A percentile compares a stretch with the other conserved stretches of the same genome.
These are phyloP conservation scores for Chaetoceros tenuissimus DNA, from an alignment of 108 stramenopile genomes.

Conservation along the genomic window DNA sequence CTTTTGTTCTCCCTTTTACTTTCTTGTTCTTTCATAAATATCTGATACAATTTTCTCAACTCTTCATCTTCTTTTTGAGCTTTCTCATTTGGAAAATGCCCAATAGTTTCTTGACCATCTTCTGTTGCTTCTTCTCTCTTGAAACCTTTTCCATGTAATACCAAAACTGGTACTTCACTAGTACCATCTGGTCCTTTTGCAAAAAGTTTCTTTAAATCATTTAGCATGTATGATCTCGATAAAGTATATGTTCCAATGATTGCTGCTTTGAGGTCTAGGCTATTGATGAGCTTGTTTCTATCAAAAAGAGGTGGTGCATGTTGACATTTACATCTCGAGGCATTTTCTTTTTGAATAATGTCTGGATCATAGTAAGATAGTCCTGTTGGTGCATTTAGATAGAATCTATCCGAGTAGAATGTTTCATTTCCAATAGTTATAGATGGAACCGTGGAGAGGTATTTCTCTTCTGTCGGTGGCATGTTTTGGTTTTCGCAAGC, in stretches of 20 bases:
- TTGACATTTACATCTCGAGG: conserved; percentile 31
- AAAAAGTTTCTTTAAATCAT: conserved; percentile 29
- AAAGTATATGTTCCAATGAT: conserved; percentile 56
- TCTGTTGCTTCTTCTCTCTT: background rate
- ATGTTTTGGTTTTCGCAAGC: too few relatives aligned
- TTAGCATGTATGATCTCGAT: conserved; percentile 20
- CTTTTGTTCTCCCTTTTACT: too few relatives aligned
- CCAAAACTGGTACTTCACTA: conserved; percentile 46
- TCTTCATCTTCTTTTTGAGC: background rate
- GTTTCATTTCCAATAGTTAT: too few relatives aligned
- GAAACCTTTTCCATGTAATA: conserved; percentile 64
- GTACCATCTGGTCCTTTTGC: conserved; percentile 8
- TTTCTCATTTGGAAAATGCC: background rate
- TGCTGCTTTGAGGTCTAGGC: conserved; percentile 53
- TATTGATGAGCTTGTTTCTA: conserved; percentile 45
- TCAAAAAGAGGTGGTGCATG: conserved; percentile 49
- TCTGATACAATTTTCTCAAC: too few relatives aligned
- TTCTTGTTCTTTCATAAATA: too few relatives aligned
- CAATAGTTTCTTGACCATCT: background rate
- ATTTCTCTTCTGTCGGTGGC: too few relatives aligned
- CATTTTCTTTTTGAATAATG: too few relatives aligned
- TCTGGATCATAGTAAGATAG: too few relatives aligned
- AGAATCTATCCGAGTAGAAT: conserved; percentile 45
- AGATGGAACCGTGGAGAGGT: too few relatives aligned
- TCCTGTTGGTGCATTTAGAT: conserved; percentile 18